Evolutionary conservation across 352 stramenopile species (phyloP).

Genomic region (Phytophthora pseudosyringae): DNA sequence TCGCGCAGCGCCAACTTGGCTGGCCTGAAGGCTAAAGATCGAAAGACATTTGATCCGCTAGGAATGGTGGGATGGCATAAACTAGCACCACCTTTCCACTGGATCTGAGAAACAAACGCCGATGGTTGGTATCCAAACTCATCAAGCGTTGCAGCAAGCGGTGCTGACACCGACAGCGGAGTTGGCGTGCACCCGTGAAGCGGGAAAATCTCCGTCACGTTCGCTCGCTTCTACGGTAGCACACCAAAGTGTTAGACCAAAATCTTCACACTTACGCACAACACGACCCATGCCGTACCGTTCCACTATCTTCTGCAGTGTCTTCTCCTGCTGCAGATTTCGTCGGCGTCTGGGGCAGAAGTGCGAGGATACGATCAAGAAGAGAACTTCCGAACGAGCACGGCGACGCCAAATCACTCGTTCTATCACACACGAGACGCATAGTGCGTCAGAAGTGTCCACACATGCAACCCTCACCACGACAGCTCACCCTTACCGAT

Average conservation of each 20-base stretch:
- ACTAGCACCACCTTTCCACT: slow-evolving; percentile 72
- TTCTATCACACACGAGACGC: slow-evolving; percentile 39
- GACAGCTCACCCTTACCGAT: slow-evolving; percentile 49
- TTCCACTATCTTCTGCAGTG: slow-evolving; percentile 17
- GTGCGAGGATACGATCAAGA: slow-evolving; percentile 68
- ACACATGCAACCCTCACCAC: not conserved
- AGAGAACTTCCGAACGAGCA: slow-evolving; percentile 73
- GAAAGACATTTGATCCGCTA: slow-evolving; percentile 58
- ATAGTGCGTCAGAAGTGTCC: not conserved
- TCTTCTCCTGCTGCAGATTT: slow-evolving; percentile 13
- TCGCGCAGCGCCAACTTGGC: slow-evolving; percentile 76
- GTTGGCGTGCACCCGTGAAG: slow-evolving; percentile 69
- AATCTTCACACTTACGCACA: not conserved
- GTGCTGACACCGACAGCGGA: slow-evolving; percentile 34
- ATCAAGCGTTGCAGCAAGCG: slow-evolving; percentile 10
- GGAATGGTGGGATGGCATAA: slow-evolving; percentile 63
- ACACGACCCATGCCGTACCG: slow-evolving; percentile 14
- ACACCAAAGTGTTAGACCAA: slow-evolving; percentile 8
- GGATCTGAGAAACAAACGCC: slow-evolving; percentile 62
- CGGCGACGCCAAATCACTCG: slow-evolving; percentile 64
- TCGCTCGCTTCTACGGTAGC: slow-evolving; percentile 40
- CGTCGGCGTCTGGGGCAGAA: slow-evolving; percentile 62
- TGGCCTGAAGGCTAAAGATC: slow-evolving; percentile 65
- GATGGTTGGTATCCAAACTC: slow-evolving; percentile 46
- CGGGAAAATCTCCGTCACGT: slow-evolving; percentile 75